Conservation (phyloP, 164 flowering plant species). For the Euptelea pleiosperma region DNA sequence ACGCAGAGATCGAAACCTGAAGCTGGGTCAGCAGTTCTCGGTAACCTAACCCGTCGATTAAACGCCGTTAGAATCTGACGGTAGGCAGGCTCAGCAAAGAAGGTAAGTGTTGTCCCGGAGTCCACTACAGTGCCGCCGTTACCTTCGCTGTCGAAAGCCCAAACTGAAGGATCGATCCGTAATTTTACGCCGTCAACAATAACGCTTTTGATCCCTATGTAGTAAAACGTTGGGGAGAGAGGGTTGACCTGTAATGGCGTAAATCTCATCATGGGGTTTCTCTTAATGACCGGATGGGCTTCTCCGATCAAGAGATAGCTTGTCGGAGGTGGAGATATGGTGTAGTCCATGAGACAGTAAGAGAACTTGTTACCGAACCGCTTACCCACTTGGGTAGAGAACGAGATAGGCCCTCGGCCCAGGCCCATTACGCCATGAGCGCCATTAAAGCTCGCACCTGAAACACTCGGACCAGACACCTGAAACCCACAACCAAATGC, state of each 20-base stretch:
- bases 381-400: constrained; percentile 63
- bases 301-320: constrained; percentile 67
- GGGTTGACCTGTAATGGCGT: constrained; percentile 61
- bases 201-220: constrained; percentile 46
- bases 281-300: constrained; percentile 9
- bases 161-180: constrained; percentile 48
- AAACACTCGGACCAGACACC: constrained; percentile 51
- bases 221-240: constrained; percentile 66
- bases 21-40: constrained; percentile 25
- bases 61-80: constrained; percentile 36
- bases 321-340: constrained; percentile 66
- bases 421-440: constrained; percentile 76
- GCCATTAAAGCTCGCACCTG: constrained; percentile 64
- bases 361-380: constrained; percentile 68
- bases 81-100: constrained; percentile 57
- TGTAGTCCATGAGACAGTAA: constrained; percentile 76
- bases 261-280: constrained; percentile 26
- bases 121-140: constrained; percentile 77
- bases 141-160: constrained; percentile 50
- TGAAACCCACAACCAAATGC: constrained; percentile 67
- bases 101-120: constrained; percentile 73
- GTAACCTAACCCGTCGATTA: constrained; percentile 35
- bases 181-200: constrained; percentile 40
- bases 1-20: constrained; percentile 56
- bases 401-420: constrained; percentile 77